Percentiles rank a stretch among this genome's conserved stretches.
Conservation (phyloP, 805 yeast species). For the Vanderwaltozyma polyspora region DNA sequence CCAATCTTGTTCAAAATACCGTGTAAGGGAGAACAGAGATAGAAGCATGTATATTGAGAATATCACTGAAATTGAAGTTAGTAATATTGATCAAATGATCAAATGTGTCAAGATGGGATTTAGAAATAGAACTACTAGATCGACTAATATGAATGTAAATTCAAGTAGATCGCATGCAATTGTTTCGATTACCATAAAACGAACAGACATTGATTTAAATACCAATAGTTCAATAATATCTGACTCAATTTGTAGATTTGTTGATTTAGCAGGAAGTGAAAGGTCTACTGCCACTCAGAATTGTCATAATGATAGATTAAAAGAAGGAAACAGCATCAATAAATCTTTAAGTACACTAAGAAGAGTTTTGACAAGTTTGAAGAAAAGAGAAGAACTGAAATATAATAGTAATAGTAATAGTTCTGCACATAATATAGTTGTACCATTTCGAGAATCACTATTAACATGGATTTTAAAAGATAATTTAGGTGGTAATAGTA, state of each 20-base stretch:
- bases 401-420: conserved; percentile 29
- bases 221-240: conserved; percentile 32
- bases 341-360: conserved; percentile 79
- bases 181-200: conserved; percentile 51
- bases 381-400: conserved; percentile 27
- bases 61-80: conserved; percentile 47
- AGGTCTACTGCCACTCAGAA: conserved; percentile 54
- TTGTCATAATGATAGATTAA: conserved; percentile 65
- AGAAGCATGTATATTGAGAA: conserved; percentile 67
- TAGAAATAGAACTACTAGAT: conserved; percentile 62
- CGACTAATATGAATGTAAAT: conserved; percentile 78
- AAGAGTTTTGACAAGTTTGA: conserved; percentile 71
- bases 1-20: not conserved
- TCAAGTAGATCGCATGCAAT: conserved; percentile 91
- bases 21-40: conserved; percentile 60
- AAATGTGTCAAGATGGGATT: conserved; percentile 59
- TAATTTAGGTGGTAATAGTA: conserved; percentile 78
- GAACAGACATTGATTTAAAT: conserved; percentile 60
- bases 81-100: conserved; percentile 55
- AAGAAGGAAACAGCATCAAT: conserved; percentile 83
- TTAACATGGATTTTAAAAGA: conserved; percentile 76
- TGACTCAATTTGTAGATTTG: conserved; percentile 39
- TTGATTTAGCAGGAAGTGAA: conserved; percentile 93
- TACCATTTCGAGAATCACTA: conserved; percentile 91
- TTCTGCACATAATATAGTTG: conserved; percentile 40